Evolutionary conservation across 495 filamentous ascomycete genomes (phyloP), one percentile per base, ranked within the genome.

Genomic region (Penicillium riverlandense): DNA sequence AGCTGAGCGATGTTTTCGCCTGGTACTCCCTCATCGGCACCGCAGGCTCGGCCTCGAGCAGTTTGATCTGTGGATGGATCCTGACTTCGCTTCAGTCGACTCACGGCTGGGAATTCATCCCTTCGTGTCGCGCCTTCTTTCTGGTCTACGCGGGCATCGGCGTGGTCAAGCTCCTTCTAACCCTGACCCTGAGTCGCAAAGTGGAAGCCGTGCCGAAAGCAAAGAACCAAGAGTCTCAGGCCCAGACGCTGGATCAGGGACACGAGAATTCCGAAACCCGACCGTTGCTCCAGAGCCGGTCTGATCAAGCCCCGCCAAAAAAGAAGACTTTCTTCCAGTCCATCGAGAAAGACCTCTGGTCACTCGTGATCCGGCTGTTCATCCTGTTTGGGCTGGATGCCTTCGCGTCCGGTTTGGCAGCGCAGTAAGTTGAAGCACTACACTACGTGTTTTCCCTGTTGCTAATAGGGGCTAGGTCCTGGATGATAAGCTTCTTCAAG

Each of bases 301-400:
- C 35, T 12, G 36, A 49, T 12, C 15, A 45, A 1, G 32, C 32
- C 32, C n/a, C 48, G 1, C 52, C 41, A 7, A 57, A 50, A 32
- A 65, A 62, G 48, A 60, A 52, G 22, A 45, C 50, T 3, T 12
- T 59, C 6, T 54, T 83, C 22, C 63, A 76, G 0, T 71, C 76
- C 35, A 76, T 85, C 15, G 82, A 81, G 7, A 52, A 52, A 1
- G 59, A 77, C 33, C 77, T 83, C 9, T 69, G 77, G 33, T 65
- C 69, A 1, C 73, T 86, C 43, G 76, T 95, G 44, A 57, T 81
- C 38, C 76, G 82, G 12, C 68, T 95, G 0, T 88, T 85, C 65
- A 73, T 86, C 40, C 68, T 95, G 9, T 82, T 95, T 49, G 77
- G 79, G 33, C 57, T 95, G 2, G 90, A 96, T 66, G 82, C 82